Evolutionary conservation across 73 alveolate species (phyloP).

Genomic region (Symbiodinium natans): DNA sequence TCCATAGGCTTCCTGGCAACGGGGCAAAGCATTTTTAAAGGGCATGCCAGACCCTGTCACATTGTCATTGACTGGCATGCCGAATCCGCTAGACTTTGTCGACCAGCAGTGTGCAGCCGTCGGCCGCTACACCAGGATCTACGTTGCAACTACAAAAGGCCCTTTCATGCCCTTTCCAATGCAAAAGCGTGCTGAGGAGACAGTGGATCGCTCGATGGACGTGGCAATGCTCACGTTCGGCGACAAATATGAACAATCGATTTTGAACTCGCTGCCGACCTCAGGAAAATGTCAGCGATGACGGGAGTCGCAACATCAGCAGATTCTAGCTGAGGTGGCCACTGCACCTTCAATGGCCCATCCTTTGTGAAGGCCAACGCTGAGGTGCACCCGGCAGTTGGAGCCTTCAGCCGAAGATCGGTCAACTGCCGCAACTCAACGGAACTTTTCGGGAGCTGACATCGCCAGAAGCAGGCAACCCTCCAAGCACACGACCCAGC

Average conservation of each 20-base stretch:
- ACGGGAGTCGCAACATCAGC: neutral
- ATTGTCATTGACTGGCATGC: neutral
- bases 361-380: conserved; percentile 96
- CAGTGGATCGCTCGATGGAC: conserved; percentile 94
- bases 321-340: conserved; percentile 24
- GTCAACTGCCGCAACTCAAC: neutral
- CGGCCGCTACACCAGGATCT: too few species aligned
- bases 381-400: conserved; percentile 95
- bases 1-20: conserved; percentile 72
- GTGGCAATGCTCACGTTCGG: conserved; percentile 95
- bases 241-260: conserved; percentile 96
- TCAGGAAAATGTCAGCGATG: neutral
- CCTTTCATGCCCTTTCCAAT: neutral
- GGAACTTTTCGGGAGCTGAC: neutral
- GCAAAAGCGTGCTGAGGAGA: neutral
- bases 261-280: conserved; percentile 96
- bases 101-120: neutral
- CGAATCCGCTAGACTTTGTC: neutral
- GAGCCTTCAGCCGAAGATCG: conserved; percentile 35
- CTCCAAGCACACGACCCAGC: neutral
- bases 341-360: conserved; percentile 97
- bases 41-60: neutral
- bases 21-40: neutral
- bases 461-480: too few species aligned
- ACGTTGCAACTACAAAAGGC: too few species aligned